Evolutionary conservation across 1,284 basidiomycete genomes (phyloP).

Genomic region (Cutaneotrichosporon cutaneum): DNA sequence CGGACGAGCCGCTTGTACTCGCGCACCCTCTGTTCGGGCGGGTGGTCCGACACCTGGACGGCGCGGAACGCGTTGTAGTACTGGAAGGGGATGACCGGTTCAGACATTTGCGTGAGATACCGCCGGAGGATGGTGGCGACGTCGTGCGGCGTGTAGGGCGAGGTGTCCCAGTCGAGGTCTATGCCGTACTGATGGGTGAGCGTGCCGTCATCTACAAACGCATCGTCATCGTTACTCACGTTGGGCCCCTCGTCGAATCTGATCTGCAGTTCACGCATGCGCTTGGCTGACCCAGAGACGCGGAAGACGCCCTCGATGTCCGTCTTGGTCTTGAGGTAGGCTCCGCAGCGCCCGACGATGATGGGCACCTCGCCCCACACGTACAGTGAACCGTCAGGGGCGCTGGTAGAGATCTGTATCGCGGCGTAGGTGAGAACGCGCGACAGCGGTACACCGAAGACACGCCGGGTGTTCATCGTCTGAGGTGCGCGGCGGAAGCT

Average conservation of each 20-base stretch:
- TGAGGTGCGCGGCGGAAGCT: slow-evolving; percentile 11
- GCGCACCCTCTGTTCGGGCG: slow-evolving; percentile 65
- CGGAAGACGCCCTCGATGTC: slow-evolving; percentile 96
- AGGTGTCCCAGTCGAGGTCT: slow-evolving; percentile 81
- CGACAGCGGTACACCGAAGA: slow-evolving; percentile 82
- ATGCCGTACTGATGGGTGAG: slow-evolving; percentile 73
- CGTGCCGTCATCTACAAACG: background rate
- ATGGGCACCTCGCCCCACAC: slow-evolving; percentile 91
- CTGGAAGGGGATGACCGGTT: slow-evolving; percentile 45
- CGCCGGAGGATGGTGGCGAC: slow-evolving; percentile 93
- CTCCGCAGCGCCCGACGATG: slow-evolving; percentile 92
- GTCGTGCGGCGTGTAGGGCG: slow-evolving; percentile 87
- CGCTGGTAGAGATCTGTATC: slow-evolving; percentile 92
- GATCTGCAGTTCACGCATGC: slow-evolving; percentile 92
- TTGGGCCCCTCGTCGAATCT: slow-evolving; percentile 84
- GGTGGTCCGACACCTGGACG: slow-evolving; percentile 56
- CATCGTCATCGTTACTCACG: slow-evolving; percentile 57
- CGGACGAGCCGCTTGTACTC: slow-evolving; percentile 83
- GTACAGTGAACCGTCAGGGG: slow-evolving; percentile 74
- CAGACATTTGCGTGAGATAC: slow-evolving; percentile 95
- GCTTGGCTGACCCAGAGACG: slow-evolving; percentile 85
- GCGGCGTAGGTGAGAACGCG: slow-evolving; percentile 82
- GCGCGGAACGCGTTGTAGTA: slow-evolving; percentile 89
- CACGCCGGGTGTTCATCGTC: slow-evolving; percentile 47
- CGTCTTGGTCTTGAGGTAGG: slow-evolving; percentile 88